Conservation (phyloP, 179 eudicot genomes). For the Camellia oleifera region DNA sequence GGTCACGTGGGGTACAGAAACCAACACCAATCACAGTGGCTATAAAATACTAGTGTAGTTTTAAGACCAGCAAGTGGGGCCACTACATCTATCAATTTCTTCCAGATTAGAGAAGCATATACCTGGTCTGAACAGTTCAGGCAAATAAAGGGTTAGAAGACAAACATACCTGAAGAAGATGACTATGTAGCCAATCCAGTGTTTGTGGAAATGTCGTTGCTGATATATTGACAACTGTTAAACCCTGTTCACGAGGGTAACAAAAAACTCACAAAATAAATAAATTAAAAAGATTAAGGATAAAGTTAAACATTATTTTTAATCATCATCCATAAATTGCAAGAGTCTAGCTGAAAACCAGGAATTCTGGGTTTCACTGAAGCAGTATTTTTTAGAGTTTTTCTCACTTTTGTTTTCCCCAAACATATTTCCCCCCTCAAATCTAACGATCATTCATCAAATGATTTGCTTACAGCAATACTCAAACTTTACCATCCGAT, state of each 20-base stretch:
- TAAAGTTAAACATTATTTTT: conserved; percentile 2
- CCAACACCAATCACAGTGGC: too few species aligned
- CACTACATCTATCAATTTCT: too few species aligned
- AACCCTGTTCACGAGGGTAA: conserved; percentile 56
- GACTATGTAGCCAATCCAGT: conserved; percentile 89
- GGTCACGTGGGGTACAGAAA: too few species aligned
- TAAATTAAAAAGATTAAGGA: background rate
- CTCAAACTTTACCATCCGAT: background rate
- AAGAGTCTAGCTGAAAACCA: conserved; percentile 4
- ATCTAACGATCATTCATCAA: background rate
- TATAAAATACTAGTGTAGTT: too few species aligned
- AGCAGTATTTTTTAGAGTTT: background rate
- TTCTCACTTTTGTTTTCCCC: background rate
- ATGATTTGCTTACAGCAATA: background rate
- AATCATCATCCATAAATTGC: background rate
- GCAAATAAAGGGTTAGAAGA: background rate
- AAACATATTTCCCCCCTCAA: background rate
- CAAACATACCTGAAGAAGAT: conserved; percentile 83
- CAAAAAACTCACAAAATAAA: background rate
- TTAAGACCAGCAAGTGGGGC: too few species aligned
- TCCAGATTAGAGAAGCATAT: too few species aligned
- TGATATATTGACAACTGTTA: conserved; percentile 79
- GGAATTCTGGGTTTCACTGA: background rate
- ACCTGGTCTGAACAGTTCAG: background rate
- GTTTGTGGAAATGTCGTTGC: conserved; percentile 97